Base-by-base conservation (phyloP, 192 early-diverging fungal genomes). In the Backusella liffmaniae region DNA sequence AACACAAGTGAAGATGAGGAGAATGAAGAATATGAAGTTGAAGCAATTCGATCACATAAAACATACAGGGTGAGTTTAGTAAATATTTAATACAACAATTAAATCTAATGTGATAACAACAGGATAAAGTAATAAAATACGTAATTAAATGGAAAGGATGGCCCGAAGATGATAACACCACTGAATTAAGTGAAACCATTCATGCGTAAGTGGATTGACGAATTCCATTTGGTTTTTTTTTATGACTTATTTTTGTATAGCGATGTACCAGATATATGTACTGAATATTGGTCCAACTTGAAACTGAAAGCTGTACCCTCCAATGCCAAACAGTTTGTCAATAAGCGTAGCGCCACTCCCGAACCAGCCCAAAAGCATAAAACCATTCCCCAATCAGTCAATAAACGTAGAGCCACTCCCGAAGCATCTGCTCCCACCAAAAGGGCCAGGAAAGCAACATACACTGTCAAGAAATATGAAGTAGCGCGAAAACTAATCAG, bases 141-240 rank as follows among this genome's bases (percentile, higher is more conserved):
- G 8, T 7, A 12, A 51, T 74, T 16, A 66, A 67, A 74, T 74
- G 73, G 73, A 42, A 66, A 1, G 73, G 65, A 2, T 74, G 66
- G 42, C 29, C 37, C 23, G 65, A 66, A 13, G 30, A 46, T 32
- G 41, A 37, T 16, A 74, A 74, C 21, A 74, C 73, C 1, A 0
- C n/a, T 30, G 73, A 74, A 67, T 13, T 1, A 6, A 65, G 62
- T 2, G 30, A 66, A n/a, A 21, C n/a, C 4, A 66, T 74, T 7
- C 73, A 74, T 46, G 15, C 1, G 73, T 74, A 67, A 74, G 62
- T 34, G 1, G 5, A 69, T 6, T 37, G 8, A 8, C 8, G 2
- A 2, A 69, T 39, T 37, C 34, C 42, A 16, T 23, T 42, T 21
- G 35, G 12, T 70, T 15, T 70, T 41, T 39, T 35, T 7, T 35